Evolutionary conservation across 2,329 filamentous ascomycete species (phyloP), one percentile per base, ranked within the genome.

Genomic region (Rhynchosporium secalis): DNA sequence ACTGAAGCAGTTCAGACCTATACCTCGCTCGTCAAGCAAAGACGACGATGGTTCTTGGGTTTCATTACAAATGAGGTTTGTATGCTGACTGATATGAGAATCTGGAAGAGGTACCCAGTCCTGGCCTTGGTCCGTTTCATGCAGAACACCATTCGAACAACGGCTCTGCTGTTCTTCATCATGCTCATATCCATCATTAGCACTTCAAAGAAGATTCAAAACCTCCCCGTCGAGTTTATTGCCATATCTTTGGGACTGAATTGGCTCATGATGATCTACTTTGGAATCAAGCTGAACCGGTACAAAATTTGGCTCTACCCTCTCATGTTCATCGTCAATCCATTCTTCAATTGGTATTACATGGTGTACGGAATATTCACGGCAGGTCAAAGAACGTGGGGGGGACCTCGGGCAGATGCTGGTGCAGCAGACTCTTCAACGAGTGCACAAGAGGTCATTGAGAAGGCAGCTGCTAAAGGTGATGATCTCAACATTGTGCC

Each of bases 11-110:
- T 97, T 20, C 92, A 96, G 77, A 92, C 89, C 2, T 93, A 93
- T 76, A 79, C 79, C 62, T 92, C 90, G 70, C 83, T 99, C 52
- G 82, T 97, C 74, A 97, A 98, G 80, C 95, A 99, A 79, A 88
- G 95, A 64, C 88, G 94, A 60, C 85, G 95, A 73, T 99, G 95
- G 95, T 98, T 98, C 75, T 81, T 98, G 48, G 94, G 94, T 36
- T 97, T 96, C 76, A 93, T 98, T 78, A 97, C 94, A 15, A 99
- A 99, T 75, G 94, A 98, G 75, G 94, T 92, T 7, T 97, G 93
- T 78, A 97, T 98, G 95, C 80, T 99, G 78, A 98, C 95, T 1
- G 94, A 98, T 76, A 86, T 90, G 76, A 86, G 95, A 63, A 81
- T 98, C 33, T 98, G 94, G 94, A 90, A 85, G 75, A 85, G 91